Conservation (phyloP, 208 protist genomes). For the Leishmania gerbilli region DNA sequence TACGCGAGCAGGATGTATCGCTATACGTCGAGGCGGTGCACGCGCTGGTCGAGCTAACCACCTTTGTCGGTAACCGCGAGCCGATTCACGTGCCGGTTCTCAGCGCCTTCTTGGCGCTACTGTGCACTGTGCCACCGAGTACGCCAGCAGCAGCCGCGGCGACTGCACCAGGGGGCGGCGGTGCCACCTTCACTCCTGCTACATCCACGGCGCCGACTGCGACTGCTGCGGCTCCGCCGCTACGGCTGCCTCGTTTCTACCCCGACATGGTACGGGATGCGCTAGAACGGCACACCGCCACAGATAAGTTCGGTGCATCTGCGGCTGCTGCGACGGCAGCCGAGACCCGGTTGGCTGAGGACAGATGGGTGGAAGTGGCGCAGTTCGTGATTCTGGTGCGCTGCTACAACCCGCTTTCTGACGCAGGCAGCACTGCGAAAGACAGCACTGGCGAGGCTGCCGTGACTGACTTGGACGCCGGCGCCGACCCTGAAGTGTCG, state of each 20-base stretch:
- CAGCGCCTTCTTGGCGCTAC: conserved; percentile 58
- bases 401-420: conserved; percentile 26
- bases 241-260: conserved; percentile 45
- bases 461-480: not conserved
- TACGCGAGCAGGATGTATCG: conserved; percentile 28
- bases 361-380: conserved; percentile 63
- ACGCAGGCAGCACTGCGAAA: not conserved
- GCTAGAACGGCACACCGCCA: conserved; percentile 31
- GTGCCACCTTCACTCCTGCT: not conserved
- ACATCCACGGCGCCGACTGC: conserved; percentile 1
- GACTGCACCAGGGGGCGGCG: not conserved
- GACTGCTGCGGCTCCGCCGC: not conserved
- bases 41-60: conserved; percentile 73
- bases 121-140: not conserved
- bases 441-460: not conserved
- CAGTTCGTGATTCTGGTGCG: conserved; percentile 74
- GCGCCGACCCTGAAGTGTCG: not conserved
- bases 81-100: conserved; percentile 82
- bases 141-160: conserved; percentile 8
- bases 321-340: not conserved
- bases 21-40: conserved; percentile 60
- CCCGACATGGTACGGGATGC: conserved; percentile 60
- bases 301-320: not conserved
- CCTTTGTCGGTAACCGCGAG: conserved; percentile 84
- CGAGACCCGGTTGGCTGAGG: conserved; percentile 23